Evolutionary conservation across 306 rosid genomes (phyloP).

Genomic region (Quercus alba): DNA sequence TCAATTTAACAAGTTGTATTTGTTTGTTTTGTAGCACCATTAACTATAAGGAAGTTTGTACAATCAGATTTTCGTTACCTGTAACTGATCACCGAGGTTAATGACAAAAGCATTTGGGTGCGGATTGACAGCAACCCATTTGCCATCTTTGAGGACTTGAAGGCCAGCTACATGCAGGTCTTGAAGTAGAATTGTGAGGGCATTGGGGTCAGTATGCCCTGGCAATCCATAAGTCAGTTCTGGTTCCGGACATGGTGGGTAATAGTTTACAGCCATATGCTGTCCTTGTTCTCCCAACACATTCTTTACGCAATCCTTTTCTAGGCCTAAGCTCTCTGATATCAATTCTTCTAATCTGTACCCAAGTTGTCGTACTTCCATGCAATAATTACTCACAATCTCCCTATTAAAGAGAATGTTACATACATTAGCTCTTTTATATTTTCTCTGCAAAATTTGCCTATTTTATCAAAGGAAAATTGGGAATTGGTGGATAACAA

Average conservation of each 20-base stretch:
- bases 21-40: too few relatives aligned
- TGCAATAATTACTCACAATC: conserved; percentile 48
- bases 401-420: conserved; percentile 40
- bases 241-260: conserved; percentile 92
- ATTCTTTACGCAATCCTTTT: conserved; percentile 46
- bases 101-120: conserved; percentile 81
- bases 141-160: conserved; percentile 77
- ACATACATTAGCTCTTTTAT: background rate
- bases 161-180: conserved; percentile 68
- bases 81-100: conserved; percentile 83
- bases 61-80: conserved; percentile 37
- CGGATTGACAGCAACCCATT: conserved; percentile 76
- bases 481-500: too few relatives aligned
- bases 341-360: conserved; percentile 54
- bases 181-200: conserved; percentile 83
- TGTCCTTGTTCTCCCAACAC: conserved; percentile 83
- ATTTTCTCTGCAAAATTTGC: background rate
- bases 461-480: too few relatives aligned
- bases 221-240: conserved; percentile 90
- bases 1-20: too few relatives aligned
- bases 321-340: conserved; percentile 80
- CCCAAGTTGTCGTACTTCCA: conserved; percentile 59
- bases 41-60: background rate
- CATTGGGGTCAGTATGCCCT: conserved; percentile 93
- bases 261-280: conserved; percentile 92